Percentiles rank a stretch among this genome's conserved stretches.
These are phyloP conservation scores for Phalaenopsis hybrid DNA, from an alignment of 116 monocot species.

Conservation along the genomic window DNA sequence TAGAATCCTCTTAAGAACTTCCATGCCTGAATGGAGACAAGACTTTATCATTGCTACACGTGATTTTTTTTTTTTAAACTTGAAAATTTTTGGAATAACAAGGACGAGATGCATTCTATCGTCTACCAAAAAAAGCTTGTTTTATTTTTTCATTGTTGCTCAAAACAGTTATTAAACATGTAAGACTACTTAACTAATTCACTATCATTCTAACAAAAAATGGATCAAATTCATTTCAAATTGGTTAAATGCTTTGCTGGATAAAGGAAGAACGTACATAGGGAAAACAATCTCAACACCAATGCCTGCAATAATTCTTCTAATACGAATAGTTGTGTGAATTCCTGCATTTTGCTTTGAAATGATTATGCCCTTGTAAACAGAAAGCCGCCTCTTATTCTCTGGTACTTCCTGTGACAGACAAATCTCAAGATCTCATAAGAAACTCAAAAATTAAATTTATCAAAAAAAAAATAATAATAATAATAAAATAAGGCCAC, in stretches of 20 bases:
- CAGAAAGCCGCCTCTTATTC: slow-evolving; percentile 60
- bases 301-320: slow-evolving; percentile 84
- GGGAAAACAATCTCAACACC: slow-evolving; percentile 97
- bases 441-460: neutral
- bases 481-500: neutral
- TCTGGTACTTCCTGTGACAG: slow-evolving; percentile 75
- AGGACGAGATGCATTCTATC: no score
- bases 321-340: slow-evolving; percentile 87
- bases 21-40: no score
- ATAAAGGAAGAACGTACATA: slow-evolving; percentile 52
- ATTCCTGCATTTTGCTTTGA: slow-evolving; percentile 89
- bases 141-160: neutral
- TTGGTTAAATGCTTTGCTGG: neutral
- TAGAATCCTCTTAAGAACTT: no score
- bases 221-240: neutral
- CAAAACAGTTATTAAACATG: neutral
- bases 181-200: neutral
- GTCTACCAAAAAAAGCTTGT: no score
- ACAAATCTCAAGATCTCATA: neutral
- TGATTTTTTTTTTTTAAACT: no score
- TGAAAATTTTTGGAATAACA: no score
- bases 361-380: slow-evolving; percentile 93
- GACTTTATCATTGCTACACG: no score
- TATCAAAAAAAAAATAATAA: neutral
- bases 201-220: neutral